phyloP scores from a whole-genome alignment of 176 grass and related monocot genomes.

The Musa schizocarpa region DNA sequence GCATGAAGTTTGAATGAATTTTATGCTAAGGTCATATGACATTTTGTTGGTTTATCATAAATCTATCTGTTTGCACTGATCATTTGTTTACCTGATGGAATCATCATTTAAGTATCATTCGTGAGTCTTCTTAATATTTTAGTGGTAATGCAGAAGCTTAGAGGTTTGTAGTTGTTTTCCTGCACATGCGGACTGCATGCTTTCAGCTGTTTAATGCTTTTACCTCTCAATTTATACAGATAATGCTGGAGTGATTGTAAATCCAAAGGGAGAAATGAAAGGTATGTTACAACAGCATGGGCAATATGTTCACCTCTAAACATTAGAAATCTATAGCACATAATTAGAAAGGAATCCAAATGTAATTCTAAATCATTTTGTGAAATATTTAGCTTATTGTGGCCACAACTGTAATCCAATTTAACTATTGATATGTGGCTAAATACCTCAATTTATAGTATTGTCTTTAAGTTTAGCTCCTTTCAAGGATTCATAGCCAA shows the following conservation, averaged over 20 bases:
- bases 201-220: neutral
- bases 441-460: neutral
- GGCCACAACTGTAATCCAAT: neutral
- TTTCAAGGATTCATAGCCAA: neutral
- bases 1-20: no score
- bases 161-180: neutral
- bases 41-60: no score
- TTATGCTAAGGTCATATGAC: no score
- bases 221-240: neutral
- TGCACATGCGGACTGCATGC: neutral
- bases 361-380: neutral
- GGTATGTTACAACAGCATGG: neutral
- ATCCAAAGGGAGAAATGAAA: constrained; percentile 2
- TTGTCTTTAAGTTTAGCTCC: neutral
- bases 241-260: constrained; percentile 1
- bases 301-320: no score
- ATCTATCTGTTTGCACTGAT: no score
- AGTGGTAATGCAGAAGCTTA: neutral
- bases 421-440: neutral
- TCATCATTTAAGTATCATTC: no score
- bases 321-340: no score
- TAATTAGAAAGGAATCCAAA: neutral
- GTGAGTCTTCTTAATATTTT: no score
- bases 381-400: neutral
- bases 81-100: no score